Evolutionary conservation across 768 basidiomycete genomes (phyloP), one percentile per base, ranked within the genome.

Genomic region (Postia placenta): DNA sequence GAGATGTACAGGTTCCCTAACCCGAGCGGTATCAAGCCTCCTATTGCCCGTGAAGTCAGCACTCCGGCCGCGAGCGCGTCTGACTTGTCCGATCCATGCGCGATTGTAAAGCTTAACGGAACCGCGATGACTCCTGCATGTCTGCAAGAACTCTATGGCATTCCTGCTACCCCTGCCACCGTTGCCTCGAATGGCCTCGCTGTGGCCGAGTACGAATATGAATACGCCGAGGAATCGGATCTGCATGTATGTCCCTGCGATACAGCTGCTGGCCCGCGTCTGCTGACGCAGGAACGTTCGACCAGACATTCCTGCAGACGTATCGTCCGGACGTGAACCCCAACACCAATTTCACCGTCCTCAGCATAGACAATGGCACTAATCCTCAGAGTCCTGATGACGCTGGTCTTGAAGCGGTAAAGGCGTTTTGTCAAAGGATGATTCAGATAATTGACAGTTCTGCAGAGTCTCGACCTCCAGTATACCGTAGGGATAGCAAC

Each of bases 361-460:
- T 59, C 2, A 55, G 48, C 20, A 47, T 66, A 20, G 62, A 65
- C 45, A 58, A 59, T 11, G 66, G 66, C n/a, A 28, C 41, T 14
- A 72, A 82, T 55, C 51, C 72, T 53, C 79, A 83, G 58, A 67
- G 41, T 17, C 52, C 65, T 2, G 74, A 76, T 12, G 58, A 66
- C 19, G 79, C 83, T 22, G 84, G 85, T 1, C 52, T 49, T 5
- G 87, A 89, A 60, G 85, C 84, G 4, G 73, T 81, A 49, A 81
- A 43, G 50, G 39, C 24, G 14, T 11, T 22, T 19, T 12, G 22
- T 30, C 1, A 33, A 3, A 11, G 20, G 28, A 19, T n/a, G 6
- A n/a, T 20, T 30, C 25, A n/a, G 12, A 6, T 20, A 20, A 19
- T 22, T 28, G 11, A 33, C 6, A 5, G 35, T 17, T 23, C 20